Base-by-base conservation (phyloP, 306 rosid genomes). In the Glycyrrhiza uralensis region DNA sequence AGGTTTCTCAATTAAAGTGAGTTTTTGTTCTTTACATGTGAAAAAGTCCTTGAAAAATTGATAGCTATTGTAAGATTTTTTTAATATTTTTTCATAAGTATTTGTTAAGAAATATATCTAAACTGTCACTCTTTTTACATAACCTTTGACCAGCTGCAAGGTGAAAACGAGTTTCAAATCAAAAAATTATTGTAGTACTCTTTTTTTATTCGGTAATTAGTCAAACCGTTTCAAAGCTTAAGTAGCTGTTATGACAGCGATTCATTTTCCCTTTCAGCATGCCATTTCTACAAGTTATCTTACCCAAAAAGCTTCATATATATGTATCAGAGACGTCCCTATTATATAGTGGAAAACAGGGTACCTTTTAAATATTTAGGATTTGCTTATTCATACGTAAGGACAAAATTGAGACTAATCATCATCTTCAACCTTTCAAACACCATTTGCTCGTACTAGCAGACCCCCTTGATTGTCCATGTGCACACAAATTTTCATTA, bases 401-500 rank as follows among this genome's bases (percentile, higher is more conserved):
- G 73, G 84, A 79, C 87, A 79, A 76, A 62, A 44, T 23, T 61
- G n/a, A n/a, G n/a, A n/a, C 11, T 15, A 0, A 42, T 56, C 39
- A 38, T 42, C 77, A 56, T 51, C 78, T 75, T 70, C 54, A 74
- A 50, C 7, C 62, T 80, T 74, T 72, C 44, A 51, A 13, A 64
- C 28, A 76, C 39, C 66, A 67, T 66, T 54, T 62, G 78, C 36
- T 72, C 51, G 22, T 52, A 11, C 17, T 38, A 4, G 28, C 17
- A 39, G 20, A 23, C 47, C 10, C 10, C 4, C 17, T 69, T 80
- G 66, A 65, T 66, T 19, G 13, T 82, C 88, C 90, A 79, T 79
- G 85, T 84, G 82, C 87, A 68, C 66, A 79, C 54, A 58, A 49
- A 76, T 78, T 67, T 69, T 67, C 41, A 78, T 38, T 18, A 45